phyloP scores from a whole-genome alignment of 768 basidiomycete species.

The Boletellus ananas region DNA sequence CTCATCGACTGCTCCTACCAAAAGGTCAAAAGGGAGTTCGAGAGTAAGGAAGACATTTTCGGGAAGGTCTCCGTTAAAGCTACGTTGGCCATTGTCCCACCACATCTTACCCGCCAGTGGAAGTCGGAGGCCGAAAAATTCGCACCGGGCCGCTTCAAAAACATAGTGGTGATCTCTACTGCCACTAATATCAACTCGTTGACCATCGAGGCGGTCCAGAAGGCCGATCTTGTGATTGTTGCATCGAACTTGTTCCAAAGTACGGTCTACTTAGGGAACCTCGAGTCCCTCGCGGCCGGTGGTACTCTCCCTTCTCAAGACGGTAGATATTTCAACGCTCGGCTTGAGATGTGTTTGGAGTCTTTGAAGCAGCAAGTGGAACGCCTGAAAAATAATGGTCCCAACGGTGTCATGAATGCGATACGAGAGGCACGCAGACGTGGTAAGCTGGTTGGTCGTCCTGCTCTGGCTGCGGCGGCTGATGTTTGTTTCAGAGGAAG shows the following conservation, averaged over 20 bases:
- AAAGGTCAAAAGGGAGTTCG: conserved; percentile 55
- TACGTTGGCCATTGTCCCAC: conserved; percentile 82
- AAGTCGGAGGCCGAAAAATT: conserved; percentile 83
- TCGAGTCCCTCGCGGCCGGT: conserved; percentile 64
- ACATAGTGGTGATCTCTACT: conserved; percentile 61
- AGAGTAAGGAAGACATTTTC: conserved; percentile 38
- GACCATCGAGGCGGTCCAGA: conserved; percentile 68
- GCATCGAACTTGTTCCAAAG: conserved; percentile 87
- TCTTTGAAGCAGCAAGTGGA: conserved; percentile 65
- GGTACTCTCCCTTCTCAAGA: conserved; percentile 71
- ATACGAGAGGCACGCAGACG: conserved; percentile 60
- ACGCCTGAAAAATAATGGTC: conserved; percentile 60
- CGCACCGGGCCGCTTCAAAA: conserved; percentile 41
- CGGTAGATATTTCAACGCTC: conserved; percentile 87
- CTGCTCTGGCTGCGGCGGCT: background rate
- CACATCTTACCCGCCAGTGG: conserved; percentile 91
- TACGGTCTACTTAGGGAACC: conserved; percentile 67
- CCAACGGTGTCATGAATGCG: conserved; percentile 55
- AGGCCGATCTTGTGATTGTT: conserved; percentile 84
- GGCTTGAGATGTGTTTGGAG: conserved; percentile 59
- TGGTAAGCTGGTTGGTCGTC: conserved; percentile 39
- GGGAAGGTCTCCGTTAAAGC: conserved; percentile 79
- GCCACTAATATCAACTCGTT: conserved; percentile 66
- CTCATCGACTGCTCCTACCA: conserved; percentile 73
- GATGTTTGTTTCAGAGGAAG: conserved; percentile 40